Percentiles rank a stretch among this genome's conserved stretches.
Evolutionary conservation across 768 basidiomycete genomes (phyloP).

Genomic region (Lentinula boryana): DNA sequence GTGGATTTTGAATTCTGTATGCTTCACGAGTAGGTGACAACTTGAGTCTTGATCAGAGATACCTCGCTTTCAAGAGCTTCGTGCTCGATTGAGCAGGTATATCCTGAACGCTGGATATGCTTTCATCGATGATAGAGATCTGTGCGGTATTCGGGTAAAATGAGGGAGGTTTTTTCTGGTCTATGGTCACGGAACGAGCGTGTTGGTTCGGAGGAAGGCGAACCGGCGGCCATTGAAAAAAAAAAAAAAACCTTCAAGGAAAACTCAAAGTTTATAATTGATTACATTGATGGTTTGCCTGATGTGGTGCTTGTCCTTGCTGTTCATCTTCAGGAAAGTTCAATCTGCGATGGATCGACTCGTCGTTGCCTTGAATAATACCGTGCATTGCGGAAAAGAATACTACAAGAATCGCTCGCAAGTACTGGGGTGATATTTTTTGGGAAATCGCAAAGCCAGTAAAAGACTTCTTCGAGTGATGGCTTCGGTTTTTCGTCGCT

Average conservation of each 20-base stretch:
- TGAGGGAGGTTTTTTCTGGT: background rate
- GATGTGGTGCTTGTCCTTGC: background rate
- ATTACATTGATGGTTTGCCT: background rate
- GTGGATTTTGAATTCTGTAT: background rate
- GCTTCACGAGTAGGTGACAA: no score
- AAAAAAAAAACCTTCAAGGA: background rate
- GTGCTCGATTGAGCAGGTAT: background rate
- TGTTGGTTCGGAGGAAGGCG: background rate
- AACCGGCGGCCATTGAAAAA: background rate
- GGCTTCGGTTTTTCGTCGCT: background rate
- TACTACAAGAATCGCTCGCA: background rate
- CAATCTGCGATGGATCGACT: background rate
- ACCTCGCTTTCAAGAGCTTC: background rate
- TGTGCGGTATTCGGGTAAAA: background rate
- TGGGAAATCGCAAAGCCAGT: background rate
- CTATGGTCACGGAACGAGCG: background rate
- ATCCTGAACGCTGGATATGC: background rate
- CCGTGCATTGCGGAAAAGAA: background rate
- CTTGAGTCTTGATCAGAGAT: background rate
- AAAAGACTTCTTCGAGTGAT: background rate
- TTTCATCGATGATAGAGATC: background rate
- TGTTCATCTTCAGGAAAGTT: background rate
- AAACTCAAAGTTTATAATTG: background rate
- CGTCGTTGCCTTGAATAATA: background rate
- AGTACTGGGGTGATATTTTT: background rate